Evolutionary conservation across 2,329 filamentous ascomycete genomes (phyloP).

Genomic region (Leptographium flavum): DNA sequence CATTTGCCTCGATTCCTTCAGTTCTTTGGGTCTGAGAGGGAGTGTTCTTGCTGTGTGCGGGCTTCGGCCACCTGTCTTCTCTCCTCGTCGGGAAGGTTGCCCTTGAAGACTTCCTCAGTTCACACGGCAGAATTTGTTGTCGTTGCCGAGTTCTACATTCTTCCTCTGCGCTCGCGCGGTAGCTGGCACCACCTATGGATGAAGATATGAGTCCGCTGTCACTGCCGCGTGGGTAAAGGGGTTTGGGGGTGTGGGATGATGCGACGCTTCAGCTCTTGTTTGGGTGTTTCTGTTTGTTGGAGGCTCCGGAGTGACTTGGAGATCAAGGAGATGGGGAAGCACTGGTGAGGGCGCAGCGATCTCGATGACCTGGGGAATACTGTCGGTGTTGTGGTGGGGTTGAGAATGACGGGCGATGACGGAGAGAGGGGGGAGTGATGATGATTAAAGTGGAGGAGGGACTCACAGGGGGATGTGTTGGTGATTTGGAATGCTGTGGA

Average conservation of each 20-base stretch:
- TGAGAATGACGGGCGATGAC: neutral
- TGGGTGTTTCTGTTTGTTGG: constrained; percentile 3
- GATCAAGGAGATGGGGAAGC: neutral
- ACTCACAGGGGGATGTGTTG: neutral
- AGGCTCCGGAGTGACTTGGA: neutral
- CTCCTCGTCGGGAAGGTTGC: neutral
- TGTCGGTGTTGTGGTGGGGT: neutral
- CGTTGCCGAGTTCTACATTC: neutral
- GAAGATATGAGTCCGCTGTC: constrained; percentile 80
- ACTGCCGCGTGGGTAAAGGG: constrained; percentile 2
- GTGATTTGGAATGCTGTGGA: neutral
- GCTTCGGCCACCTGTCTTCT: neutral
- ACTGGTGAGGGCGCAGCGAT: constrained; percentile 4
- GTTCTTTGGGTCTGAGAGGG: constrained; percentile 3
- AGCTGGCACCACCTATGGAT: constrained; percentile 35
- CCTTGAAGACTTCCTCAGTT: neutral
- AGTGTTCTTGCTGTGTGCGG: constrained; percentile 6
- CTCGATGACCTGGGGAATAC: constrained; percentile 4
- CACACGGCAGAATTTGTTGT: neutral
- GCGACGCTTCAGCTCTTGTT: neutral
- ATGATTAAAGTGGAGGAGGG: neutral
- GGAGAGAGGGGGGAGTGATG: constrained; percentile 7
- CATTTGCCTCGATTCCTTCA: neutral
- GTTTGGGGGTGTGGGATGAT: constrained; percentile 10
- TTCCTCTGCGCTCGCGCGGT: neutral